Evolutionary conservation across 495 filamentous ascomycete genomes (phyloP), one percentile per base, ranked within the genome.

Genomic region (Penicillium robsamsonii): DNA sequence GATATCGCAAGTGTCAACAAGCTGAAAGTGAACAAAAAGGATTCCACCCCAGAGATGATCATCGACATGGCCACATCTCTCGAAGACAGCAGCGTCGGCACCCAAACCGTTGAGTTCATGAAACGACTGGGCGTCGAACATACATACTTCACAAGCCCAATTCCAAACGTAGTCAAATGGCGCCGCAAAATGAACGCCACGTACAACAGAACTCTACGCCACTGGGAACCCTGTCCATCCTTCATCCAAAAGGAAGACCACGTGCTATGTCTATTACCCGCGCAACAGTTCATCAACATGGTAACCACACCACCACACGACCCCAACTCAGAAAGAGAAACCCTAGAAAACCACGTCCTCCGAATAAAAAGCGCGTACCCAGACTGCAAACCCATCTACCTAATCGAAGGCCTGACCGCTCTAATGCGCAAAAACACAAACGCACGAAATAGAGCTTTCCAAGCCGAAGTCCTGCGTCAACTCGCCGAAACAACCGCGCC

Each of bases 31-130:
- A 84, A 90, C 70, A 91, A 88, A 72, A 94, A 91, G 61, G 78
- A 86, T 15, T 86, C 89, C 0, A 81, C 81, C 0, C 81, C 79
- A 1, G 90, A 96, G 70, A 94, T 96, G 89, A 88, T 96, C n/a
- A 77, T 91, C 5, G 87, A 92, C 68, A 73, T 96, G 20, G 80
- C 89, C 1, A 70, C 63, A 8, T 76, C 76, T 10, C 68, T 94
- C 8, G 69, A 77, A 13, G 75, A 68, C 13, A 69, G 66, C 7
- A 77, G 69, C 30, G 66, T 85, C 24, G 78, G 72, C 5, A 76
- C 71, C 20, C 81, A 84, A 50, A 67, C 79, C 10, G 53, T 74
- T 9, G 74, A 80, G 44, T 80, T 85, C 51, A 79, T 88, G 55
- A 66, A 76, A 13, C 78, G 81, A 7, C 68, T 90, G 6, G 79